phyloP scores from a whole-genome alignment of 2,329 filamentous ascomycete genomes.

The Sporothrix variecibatus region DNA sequence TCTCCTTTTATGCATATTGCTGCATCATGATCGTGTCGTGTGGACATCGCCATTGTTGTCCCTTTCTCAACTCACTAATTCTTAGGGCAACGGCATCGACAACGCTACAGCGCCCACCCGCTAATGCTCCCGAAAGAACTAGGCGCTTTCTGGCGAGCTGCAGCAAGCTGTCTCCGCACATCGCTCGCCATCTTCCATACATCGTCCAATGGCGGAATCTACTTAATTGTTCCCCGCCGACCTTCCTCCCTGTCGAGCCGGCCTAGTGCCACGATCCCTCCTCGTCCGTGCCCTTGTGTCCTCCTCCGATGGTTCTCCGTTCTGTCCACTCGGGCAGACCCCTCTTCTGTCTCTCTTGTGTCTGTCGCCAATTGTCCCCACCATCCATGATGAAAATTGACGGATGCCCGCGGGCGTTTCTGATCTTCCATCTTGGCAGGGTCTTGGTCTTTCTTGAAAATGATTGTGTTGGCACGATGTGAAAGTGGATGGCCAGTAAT shows the following conservation, averaged over 20 bases:
- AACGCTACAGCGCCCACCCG: background rate
- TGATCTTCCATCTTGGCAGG: background rate
- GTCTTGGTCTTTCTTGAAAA: background rate
- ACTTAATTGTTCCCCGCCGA: background rate
- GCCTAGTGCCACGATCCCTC: background rate
- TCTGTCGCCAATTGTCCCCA: background rate
- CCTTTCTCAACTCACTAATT: background rate
- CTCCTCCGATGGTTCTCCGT: background rate
- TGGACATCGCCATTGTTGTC: background rate
- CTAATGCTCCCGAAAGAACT: background rate
- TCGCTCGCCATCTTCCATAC: background rate
- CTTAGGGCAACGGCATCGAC: background rate
- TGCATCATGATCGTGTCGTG: background rate
- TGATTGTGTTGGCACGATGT: background rate
- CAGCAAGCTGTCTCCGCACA: background rate
- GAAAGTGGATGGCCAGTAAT: no score
- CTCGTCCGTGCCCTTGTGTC: background rate
- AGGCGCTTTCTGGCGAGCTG: constrained; percentile 14
- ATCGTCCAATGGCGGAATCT: background rate
- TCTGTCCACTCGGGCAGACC: background rate
- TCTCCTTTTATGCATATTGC: background rate
- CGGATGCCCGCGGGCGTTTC: background rate
- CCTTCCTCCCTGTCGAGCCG: background rate
- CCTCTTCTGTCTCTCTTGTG: background rate
- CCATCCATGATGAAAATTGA: background rate